A percentile compares a stretch with the other conserved stretches of the same genome.
These are phyloP conservation scores for Aureobasidium vineae DNA, from an alignment of 2,329 filamentous ascomycete species.

Conservation along the genomic window DNA sequence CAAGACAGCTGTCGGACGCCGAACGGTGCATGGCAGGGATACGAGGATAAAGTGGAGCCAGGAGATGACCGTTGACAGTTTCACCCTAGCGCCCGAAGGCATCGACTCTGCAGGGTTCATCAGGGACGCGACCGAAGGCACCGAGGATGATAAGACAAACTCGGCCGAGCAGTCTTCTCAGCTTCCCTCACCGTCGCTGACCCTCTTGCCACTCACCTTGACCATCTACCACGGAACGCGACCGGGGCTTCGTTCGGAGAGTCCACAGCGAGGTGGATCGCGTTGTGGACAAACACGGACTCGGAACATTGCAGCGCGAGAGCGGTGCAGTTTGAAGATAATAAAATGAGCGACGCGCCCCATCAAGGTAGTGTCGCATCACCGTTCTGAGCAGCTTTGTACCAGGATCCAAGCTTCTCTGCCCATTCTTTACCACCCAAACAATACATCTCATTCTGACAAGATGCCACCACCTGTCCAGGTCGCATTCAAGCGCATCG, in stretches of 20 bases:
- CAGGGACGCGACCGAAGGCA: not conserved
- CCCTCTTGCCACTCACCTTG: not conserved
- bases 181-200: not conserved
- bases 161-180: not conserved
- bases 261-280: not conserved
- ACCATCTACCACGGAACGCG: too few relatives aligned
- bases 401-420: not conserved
- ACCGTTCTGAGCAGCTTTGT: not conserved
- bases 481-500: slow-evolving; percentile 36
- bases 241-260: not conserved
- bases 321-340: not conserved
- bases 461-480: slow-evolving; percentile 5
- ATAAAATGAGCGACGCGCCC: not conserved
- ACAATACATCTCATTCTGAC: too few relatives aligned
- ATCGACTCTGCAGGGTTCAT: not conserved
- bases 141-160: not conserved
- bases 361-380: not conserved
- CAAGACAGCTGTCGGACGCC: not conserved
- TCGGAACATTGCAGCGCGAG: not conserved
- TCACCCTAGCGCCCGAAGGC: not conserved
- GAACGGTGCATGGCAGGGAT: not conserved
- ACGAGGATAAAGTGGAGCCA: not conserved
- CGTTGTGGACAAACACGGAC: not conserved
- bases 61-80: not conserved
- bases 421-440: not conserved